phyloP scores from a whole-genome alignment of 2,329 filamentous ascomycete species.

The Alternaria sp. region DNA sequence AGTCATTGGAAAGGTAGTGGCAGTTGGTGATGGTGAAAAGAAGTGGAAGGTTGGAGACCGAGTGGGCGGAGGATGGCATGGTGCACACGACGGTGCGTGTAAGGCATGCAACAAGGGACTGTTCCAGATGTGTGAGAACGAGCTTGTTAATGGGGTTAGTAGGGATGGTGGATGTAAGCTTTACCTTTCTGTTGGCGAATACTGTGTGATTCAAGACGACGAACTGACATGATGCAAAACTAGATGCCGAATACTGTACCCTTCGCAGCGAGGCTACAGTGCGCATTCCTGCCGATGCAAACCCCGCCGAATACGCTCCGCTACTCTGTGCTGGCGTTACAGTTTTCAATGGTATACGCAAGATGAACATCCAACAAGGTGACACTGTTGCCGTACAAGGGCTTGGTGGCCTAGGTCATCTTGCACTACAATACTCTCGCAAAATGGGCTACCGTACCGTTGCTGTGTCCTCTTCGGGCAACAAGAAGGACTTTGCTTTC shows the following conservation, averaged over 20 bases:
- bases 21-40: slow-evolving; percentile 65
- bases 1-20: slow-evolving; percentile 71
- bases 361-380: slow-evolving; percentile 57
- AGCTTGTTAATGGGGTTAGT: slow-evolving; percentile 69
- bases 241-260: slow-evolving; percentile 67
- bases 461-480: slow-evolving; percentile 58
- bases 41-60: slow-evolving; percentile 70
- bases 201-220: neutral
- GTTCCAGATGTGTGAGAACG: slow-evolving; percentile 74
- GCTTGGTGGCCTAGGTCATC: slow-evolving; percentile 62
- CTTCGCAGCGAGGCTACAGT: slow-evolving; percentile 69
- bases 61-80: slow-evolving; percentile 74
- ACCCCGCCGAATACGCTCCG: slow-evolving; percentile 57
- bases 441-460: slow-evolving; percentile 63
- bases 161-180: slow-evolving; percentile 69
- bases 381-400: slow-evolving; percentile 62
- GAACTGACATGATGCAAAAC: slow-evolving; percentile 1
- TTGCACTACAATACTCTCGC: slow-evolving; percentile 62
- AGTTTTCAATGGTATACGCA: slow-evolving; percentile 61
- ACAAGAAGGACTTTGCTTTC: slow-evolving; percentile 63
- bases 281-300: slow-evolving; percentile 57
- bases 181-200: neutral
- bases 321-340: slow-evolving; percentile 61
- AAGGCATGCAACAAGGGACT: slow-evolving; percentile 67
- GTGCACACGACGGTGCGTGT: slow-evolving; percentile 70